A percentile compares a stretch with the other conserved stretches of the same genome.
Conservation (phyloP, 805 yeast genomes). For the Candida coquimbonensis region DNA sequence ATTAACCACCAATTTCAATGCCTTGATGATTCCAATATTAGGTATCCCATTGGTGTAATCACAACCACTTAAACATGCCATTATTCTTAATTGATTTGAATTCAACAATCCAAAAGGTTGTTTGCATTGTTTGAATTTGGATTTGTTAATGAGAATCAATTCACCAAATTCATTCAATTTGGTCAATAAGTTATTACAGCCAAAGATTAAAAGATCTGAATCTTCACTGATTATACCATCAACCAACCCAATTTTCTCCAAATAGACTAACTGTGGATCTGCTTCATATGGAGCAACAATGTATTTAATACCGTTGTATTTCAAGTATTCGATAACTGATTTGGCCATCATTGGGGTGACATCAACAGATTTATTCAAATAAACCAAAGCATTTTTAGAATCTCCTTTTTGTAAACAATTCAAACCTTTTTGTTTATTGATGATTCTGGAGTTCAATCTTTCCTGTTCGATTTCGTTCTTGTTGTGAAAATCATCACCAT, state of each 20-base stretch:
- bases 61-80: conserved; percentile 93
- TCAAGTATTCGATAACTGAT: conserved; percentile 67
- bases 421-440: conserved; percentile 51
- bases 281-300: conserved; percentile 98
- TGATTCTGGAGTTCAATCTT: conserved; percentile 49
- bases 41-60: conserved; percentile 88
- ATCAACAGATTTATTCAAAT: conserved; percentile 72
- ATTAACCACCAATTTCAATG: conserved; percentile 52
- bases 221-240: conserved; percentile 91
- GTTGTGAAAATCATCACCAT: conserved; percentile 81
- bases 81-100: conserved; percentile 54
- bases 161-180: conserved; percentile 67
- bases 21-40: conserved; percentile 74
- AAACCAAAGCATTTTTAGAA: conserved; percentile 53
- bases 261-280: conserved; percentile 90
- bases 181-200: conserved; percentile 69
- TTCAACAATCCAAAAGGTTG: conserved; percentile 44
- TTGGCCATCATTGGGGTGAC: conserved; percentile 91
- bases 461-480: conserved; percentile 68
- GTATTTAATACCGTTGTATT: conserved; percentile 48
- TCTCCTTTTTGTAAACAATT: conserved; percentile 47
- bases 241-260: conserved; percentile 67
- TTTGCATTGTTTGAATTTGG: conserved; percentile 43
- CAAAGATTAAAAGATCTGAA: conserved; percentile 86
- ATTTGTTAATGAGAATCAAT: conserved; percentile 62